Evolutionary conservation across 345 rosid species (phyloP), one percentile per base, ranked within the genome.

Genomic region (Boechera retrofracta): DNA sequence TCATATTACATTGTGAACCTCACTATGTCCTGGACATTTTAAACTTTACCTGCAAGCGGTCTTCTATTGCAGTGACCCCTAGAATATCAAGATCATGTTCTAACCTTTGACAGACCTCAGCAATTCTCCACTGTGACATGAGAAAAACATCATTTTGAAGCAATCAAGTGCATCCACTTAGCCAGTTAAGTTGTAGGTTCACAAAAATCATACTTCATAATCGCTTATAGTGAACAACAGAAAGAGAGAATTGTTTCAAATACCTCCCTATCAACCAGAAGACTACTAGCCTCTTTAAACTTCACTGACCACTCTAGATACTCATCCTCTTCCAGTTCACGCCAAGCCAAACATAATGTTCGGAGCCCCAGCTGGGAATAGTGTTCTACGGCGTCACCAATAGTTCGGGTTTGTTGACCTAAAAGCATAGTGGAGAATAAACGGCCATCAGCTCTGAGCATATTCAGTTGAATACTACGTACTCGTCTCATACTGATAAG

Each of bases 251-350:
- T 31, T 72, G 36, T 61, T 74, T 72, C 79, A 72, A 41, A 86
- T 87, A 95, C 99, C 98, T 91, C 99, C 85, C 99, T 91, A 81
- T 92, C 98, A 71, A 91, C 89, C 75, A 95, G 87, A 76, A 91
- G 82, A 81, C 98, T 95, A 78, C 80, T 88, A 84, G 99, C 99
- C 83, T 95, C 98, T 77, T 82, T 92, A 79, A 95, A 95, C 89
- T 83, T 85, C 81, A 80, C 76, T 70, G 92, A 91, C 98, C 98
- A 95, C 79, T 87, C 94, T 35, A 64, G 82, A 85, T 90, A 95
- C 83, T 95, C 98, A 62, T 88, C 85, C 73, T 88, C 91, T 82
- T 83, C 82, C 62, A 95, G 62, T 81, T 91, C 99, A 69, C 99
- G 88, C 89, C 96, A 92, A 73, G 99, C 98, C 90, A 95, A 74